Base-by-base conservation (phyloP, 2,329 filamentous ascomycete genomes). In the Calonectria leucothoes region DNA sequence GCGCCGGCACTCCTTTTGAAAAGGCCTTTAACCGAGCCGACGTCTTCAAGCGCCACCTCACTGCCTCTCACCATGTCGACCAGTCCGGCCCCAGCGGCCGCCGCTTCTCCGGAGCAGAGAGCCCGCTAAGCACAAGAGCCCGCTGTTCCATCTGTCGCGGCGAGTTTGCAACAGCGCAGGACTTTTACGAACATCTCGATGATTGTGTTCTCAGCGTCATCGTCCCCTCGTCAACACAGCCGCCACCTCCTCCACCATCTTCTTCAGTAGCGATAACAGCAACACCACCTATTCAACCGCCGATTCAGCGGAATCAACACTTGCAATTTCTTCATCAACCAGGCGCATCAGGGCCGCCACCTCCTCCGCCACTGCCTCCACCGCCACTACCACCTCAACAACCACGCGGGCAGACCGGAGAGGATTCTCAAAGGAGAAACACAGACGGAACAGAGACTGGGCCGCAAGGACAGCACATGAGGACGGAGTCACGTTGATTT, bases 1-100 rank as follows among this genome's bases (percentile, higher is more conserved):
- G 95, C 5, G 94, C 93, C 25, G 95, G 96, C 7, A 96, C 95
- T 4, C 91, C 95, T 1, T 94, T 94, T 7, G 96, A 98, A 84
- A 98, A 98, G 88, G 95, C 94, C 76, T 98, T 99, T 85, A 98
- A 98, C 86, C 91, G 97, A 66, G 96, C 96, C 45, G 97, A 99
- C 81, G 96, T 98, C 49, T 98, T 98, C 89, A 98, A 98, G 88
- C 90, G 96, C 65, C 97, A 99, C 84, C 88, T 99, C 66, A 98
- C 95, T 15, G 94, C 95, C 0, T 94, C 98, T 0, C 97, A 99
- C 83, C 93, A 94, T 37, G 96, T 98, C 27, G 97, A 98, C 84
- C 97, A 98, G 85, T 96, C 94, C 0, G 94, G 96, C 8, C 96
- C 96, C 0, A 98, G 98, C 83, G 88, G 92, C 92, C 86, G 89